phyloP scores from a whole-genome alignment of 768 basidiomycete species.

The Tephrocybe rancida region DNA sequence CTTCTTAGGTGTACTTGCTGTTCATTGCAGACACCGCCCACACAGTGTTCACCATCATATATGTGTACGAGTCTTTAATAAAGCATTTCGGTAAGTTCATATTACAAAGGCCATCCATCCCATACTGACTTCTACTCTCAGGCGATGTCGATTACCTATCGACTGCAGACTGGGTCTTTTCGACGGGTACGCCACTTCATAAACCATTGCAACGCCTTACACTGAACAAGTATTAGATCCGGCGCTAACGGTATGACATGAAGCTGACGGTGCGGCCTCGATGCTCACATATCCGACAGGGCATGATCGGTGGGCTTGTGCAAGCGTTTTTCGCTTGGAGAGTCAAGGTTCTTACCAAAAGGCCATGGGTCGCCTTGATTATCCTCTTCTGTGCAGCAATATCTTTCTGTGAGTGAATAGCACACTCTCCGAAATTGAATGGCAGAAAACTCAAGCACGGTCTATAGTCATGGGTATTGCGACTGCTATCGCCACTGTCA shows the following conservation, averaged over 20 bases:
- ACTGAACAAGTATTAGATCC: conserved; percentile 6
- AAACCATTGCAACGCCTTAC: neutral
- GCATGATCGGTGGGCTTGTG: conserved; percentile 14
- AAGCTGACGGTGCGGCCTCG: neutral
- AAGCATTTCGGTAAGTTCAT: conserved; percentile 41
- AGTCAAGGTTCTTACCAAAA: conserved; percentile 24
- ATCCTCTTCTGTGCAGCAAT: conserved; percentile 12
- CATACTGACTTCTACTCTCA: neutral
- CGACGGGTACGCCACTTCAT: conserved; percentile 4
- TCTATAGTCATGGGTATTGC: conserved; percentile 25
- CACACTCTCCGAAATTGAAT: neutral
- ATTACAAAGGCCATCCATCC: neutral
- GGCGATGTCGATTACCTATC: conserved; percentile 5
- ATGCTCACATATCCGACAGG: conserved; percentile 1
- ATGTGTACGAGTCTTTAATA: conserved; percentile 51
- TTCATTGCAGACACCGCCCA: conserved; percentile 54
- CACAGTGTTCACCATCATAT: conserved; percentile 42
- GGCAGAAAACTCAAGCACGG: neutral
- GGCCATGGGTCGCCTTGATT: conserved; percentile 9
- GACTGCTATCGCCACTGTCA: conserved; percentile 21
- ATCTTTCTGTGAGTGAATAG: conserved; percentile 18
- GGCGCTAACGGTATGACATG: conserved; percentile 12
- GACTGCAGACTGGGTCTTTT: conserved; percentile 15
- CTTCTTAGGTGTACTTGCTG: conserved; percentile 40
- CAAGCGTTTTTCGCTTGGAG: conserved; percentile 24